Conservation (phyloP, 2,329 filamentous ascomycete species). For the Ophiostoma sp. region DNA sequence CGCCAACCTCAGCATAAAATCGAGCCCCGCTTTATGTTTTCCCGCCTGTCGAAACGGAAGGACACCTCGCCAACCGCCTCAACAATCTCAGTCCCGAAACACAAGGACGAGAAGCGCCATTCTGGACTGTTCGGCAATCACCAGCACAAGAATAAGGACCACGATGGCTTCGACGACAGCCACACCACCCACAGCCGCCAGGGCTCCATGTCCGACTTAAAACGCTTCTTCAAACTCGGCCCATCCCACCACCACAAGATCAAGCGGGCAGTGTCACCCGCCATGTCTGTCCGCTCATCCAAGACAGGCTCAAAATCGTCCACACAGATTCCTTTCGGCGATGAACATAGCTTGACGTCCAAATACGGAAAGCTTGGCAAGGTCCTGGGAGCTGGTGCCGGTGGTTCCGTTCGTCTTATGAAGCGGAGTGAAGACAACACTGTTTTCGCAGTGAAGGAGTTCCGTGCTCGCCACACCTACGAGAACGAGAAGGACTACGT, state of each 20-base stretch:
- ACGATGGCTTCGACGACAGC: conserved; percentile 46
- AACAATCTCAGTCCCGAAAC: conserved; percentile 51
- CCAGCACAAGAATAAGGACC: conserved; percentile 39
- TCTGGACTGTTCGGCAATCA: conserved; percentile 46
- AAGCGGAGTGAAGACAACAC: conserved; percentile 89
- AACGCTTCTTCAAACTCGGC: conserved; percentile 90
- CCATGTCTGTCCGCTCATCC: conserved; percentile 53
- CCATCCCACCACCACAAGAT: conserved; percentile 66
- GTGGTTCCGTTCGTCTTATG: conserved; percentile 91
- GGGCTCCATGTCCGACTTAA: conserved; percentile 90
- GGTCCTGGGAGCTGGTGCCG: conserved; percentile 89
- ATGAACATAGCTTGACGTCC: conserved; percentile 85
- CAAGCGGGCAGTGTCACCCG: conserved; percentile 66
- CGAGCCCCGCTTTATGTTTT: conserved; percentile 83
- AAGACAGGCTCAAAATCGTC: conserved; percentile 51
- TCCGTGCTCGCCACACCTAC: conserved; percentile 85
- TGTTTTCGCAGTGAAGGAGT: conserved; percentile 97
- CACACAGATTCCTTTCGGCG: conserved; percentile 80
- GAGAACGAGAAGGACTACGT: conserved; percentile 94
- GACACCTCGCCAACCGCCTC: conserved; percentile 58
- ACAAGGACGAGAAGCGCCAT: conserved; percentile 52
- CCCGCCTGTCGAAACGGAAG: conserved; percentile 72
- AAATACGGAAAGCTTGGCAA: conserved; percentile 97
- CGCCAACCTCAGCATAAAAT: conserved; percentile 68
- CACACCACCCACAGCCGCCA: conserved; percentile 56